Conservation (phyloP, 768 basidiomycete genomes). For the Pulveroboletus frians region DNA sequence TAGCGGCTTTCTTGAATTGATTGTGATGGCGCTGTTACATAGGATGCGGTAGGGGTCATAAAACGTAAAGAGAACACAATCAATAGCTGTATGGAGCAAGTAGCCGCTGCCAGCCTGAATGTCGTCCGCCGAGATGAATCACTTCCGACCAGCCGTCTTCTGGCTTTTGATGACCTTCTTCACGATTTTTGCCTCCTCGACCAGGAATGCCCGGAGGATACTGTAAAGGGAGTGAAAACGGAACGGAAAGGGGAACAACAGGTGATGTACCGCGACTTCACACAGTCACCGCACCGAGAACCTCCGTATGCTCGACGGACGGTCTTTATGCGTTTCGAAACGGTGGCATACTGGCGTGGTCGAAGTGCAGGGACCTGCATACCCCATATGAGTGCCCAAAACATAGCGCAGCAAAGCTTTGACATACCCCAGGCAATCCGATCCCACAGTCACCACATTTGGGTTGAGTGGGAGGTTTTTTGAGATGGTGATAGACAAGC, state of each 20-base stretch:
- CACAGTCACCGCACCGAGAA: slow-evolving; percentile 93
- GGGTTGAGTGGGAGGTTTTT: slow-evolving; percentile 86
- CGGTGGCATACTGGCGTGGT: slow-evolving; percentile 90
- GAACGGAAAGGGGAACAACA: neutral
- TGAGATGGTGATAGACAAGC: slow-evolving; percentile 96
- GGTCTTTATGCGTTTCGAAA: slow-evolving; percentile 97
- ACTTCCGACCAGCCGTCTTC: slow-evolving; percentile 27
- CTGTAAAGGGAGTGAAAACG: slow-evolving; percentile 37
- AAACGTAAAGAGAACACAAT: slow-evolving; percentile 8
- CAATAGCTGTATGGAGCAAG: slow-evolving; percentile 11
- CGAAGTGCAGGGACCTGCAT: slow-evolving; percentile 88
- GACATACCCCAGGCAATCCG: slow-evolving; percentile 89
- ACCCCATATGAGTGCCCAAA: neutral
- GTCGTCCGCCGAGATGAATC: slow-evolving; percentile 6
- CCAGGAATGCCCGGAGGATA: slow-evolving; percentile 96
- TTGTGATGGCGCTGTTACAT: slow-evolving; percentile 18
- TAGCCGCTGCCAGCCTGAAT: neutral
- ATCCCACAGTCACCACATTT: slow-evolving; percentile 99
- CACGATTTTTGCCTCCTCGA: slow-evolving; percentile 99
- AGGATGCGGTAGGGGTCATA: slow-evolving; percentile 16
- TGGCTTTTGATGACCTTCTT: slow-evolving; percentile 98
- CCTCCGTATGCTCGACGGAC: slow-evolving; percentile 96
- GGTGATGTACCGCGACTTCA: slow-evolving; percentile 80
- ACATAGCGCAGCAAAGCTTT: neutral
- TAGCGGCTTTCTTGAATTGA: slow-evolving; percentile 7